phyloP scores from a whole-genome alignment of 2,329 filamentous ascomycete genomes.

The Sclerotinia sclerotiorum region DNA sequence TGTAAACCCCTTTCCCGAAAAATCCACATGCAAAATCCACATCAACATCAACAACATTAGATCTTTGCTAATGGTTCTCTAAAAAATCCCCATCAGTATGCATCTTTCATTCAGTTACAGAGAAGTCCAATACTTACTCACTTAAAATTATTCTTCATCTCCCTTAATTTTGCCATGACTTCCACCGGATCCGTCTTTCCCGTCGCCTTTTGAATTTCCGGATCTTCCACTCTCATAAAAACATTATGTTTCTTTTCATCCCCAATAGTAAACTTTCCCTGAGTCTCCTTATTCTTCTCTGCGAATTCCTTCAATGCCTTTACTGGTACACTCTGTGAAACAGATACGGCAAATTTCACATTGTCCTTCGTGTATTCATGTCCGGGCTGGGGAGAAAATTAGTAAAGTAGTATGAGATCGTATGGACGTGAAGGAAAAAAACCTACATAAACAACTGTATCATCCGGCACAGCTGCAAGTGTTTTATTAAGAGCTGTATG shows the following conservation, averaged over 20 bases:
- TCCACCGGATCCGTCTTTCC: conserved; percentile 77
- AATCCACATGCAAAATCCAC: background rate
- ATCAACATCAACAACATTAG: background rate
- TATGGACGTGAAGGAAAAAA: background rate
- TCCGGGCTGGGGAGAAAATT: conserved; percentile 61
- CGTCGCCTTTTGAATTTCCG: conserved; percentile 78
- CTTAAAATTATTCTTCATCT: conserved; percentile 74
- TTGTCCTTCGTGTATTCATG: conserved; percentile 99
- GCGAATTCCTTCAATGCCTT: conserved; percentile 76
- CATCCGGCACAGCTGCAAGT: conserved; percentile 76
- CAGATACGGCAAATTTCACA: conserved; percentile 79
- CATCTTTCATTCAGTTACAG: background rate
- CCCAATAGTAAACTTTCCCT: conserved; percentile 93
- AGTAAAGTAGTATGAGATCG: conserved; percentile 24
- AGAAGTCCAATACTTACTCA: conserved; percentile 30
- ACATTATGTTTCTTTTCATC: conserved; percentile 98
- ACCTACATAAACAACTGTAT: conserved; percentile 86
- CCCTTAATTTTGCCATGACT: conserved; percentile 81
- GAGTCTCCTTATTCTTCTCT: conserved; percentile 78
- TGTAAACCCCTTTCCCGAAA: too few species aligned
- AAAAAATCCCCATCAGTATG: background rate
- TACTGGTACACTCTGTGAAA: conserved; percentile 72
- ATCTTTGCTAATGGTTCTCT: conserved; percentile 1
- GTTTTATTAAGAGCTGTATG: conserved; percentile 86
- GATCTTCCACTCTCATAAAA: conserved; percentile 91